Conservation (phyloP, 805 yeast species). For the Wickerhamiella azyma region DNA sequence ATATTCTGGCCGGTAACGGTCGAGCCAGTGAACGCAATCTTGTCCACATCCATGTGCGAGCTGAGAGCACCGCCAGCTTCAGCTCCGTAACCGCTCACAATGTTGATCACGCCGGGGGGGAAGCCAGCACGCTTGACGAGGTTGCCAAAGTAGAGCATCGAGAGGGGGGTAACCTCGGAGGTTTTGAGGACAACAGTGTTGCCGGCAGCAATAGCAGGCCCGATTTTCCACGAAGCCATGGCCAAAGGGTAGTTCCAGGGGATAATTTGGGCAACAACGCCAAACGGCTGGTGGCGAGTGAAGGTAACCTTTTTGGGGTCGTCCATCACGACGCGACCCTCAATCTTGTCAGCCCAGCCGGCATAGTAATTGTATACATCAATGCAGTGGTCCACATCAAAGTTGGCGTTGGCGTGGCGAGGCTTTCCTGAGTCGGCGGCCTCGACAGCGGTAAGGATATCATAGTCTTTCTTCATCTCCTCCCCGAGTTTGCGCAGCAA, state of each 20-base stretch:
- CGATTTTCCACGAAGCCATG: conserved; percentile 71
- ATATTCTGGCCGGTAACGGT: conserved; percentile 75
- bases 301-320: conserved; percentile 48
- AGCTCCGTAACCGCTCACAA: conserved; percentile 55
- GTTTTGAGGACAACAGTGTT: conserved; percentile 59
- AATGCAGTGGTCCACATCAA: conserved; percentile 45
- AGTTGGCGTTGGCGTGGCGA: conserved; percentile 21
- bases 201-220: conserved; percentile 73
- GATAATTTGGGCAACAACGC: conserved; percentile 54
- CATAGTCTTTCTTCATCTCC: conserved; percentile 57
- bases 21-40: conserved; percentile 90
- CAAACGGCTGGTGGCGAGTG: conserved; percentile 53
- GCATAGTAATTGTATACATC: conserved; percentile 51
- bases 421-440: conserved; percentile 86
- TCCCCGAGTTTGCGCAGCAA: conserved; percentile 64
- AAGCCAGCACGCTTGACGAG: conserved; percentile 52
- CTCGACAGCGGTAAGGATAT: conserved; percentile 66
- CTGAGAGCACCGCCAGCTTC: conserved; percentile 54
- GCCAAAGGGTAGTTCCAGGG: conserved; percentile 63
- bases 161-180: conserved; percentile 64
- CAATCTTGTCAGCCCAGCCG: conserved; percentile 61
- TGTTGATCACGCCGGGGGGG: conserved; percentile 65
- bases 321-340: conserved; percentile 48
- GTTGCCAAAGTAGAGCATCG: conserved; percentile 46
- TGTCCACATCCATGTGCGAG: conserved; percentile 51